These are phyloP conservation scores for Leptographium galeiforme DNA, from an alignment of 2,329 filamentous ascomycete species.

Conservation along the genomic window DNA sequence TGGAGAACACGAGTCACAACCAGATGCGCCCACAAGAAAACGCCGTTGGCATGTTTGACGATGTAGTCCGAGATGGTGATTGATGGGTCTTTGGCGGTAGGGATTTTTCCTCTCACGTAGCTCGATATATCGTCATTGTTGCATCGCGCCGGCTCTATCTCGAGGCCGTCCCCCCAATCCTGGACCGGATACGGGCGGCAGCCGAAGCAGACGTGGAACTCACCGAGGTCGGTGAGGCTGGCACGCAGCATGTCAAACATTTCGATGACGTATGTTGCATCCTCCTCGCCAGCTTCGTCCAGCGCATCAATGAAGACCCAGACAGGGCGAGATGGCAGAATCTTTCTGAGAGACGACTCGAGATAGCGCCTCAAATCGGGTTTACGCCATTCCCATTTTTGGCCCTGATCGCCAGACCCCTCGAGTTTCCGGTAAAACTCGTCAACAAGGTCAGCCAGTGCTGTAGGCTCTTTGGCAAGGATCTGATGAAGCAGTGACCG, in stretches of 20 bases:
- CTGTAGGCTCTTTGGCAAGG: constrained; percentile 13
- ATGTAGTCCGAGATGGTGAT: neutral
- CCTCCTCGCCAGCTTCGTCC: neutral
- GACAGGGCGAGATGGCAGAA: neutral
- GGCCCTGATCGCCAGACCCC: constrained; percentile 3
- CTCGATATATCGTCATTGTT: neutral
- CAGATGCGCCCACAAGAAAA: neutral
- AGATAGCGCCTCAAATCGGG: neutral
- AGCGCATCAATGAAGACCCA: neutral
- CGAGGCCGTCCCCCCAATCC: neutral
- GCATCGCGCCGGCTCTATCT: neutral
- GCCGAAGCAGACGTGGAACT: neutral
- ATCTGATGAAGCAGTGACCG: constrained; percentile 20
- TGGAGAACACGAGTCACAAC: neutral
- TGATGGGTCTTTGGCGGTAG: neutral
- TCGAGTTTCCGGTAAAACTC: neutral
- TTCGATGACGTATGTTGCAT: neutral
- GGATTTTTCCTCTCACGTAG: neutral
- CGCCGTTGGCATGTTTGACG: neutral
- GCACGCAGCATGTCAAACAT: neutral
- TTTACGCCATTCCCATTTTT: neutral
- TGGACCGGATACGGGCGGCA: neutral
- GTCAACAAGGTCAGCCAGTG: constrained; percentile 8
- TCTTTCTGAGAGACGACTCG: neutral
- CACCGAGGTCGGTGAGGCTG: neutral